A percentile compares a stretch with the other conserved stretches of the same genome.
phyloP scores from a whole-genome alignment of 495 filamentous ascomycete genomes.

The Copromyces sp. region DNA sequence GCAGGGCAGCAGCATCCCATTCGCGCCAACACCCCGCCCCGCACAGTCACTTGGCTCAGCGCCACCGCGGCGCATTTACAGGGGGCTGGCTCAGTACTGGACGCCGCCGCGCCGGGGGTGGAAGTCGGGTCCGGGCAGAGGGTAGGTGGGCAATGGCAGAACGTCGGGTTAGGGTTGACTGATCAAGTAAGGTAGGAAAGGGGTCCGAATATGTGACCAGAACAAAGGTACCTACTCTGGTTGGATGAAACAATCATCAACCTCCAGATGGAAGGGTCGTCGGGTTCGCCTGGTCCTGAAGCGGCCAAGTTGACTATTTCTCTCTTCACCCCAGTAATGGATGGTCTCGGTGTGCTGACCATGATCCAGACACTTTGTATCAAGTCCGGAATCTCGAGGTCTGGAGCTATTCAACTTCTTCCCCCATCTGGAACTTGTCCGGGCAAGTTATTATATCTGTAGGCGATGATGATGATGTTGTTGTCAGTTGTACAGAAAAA shows the following conservation, averaged over 20 bases:
- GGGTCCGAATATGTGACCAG: no score
- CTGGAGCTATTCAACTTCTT: conserved; percentile 17
- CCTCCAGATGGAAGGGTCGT: conserved; percentile 41
- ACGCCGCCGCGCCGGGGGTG: no score
- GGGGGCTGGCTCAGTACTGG: no score
- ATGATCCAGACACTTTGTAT: conserved; percentile 27
- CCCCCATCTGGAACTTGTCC: background rate
- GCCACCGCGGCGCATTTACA: background rate
- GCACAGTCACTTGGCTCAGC: background rate
- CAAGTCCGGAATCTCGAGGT: conserved; percentile 32
- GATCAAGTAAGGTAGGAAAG: no score
- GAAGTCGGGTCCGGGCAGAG: no score
- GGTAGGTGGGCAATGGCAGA: background rate
- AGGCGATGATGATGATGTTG: background rate
- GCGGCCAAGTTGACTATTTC: conserved; percentile 20
- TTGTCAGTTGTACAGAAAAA: background rate
- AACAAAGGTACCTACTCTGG: no score
- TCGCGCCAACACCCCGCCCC: background rate
- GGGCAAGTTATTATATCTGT: background rate
- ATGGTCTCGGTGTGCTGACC: background rate
- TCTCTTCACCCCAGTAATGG: background rate
- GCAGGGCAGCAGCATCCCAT: background rate
- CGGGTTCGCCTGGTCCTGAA: conserved; percentile 35
- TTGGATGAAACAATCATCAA: conserved; percentile 16
- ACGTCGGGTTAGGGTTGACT: background rate